Conservation (phyloP, 805 yeast genomes). For the Pichia gijzeniarum region DNA sequence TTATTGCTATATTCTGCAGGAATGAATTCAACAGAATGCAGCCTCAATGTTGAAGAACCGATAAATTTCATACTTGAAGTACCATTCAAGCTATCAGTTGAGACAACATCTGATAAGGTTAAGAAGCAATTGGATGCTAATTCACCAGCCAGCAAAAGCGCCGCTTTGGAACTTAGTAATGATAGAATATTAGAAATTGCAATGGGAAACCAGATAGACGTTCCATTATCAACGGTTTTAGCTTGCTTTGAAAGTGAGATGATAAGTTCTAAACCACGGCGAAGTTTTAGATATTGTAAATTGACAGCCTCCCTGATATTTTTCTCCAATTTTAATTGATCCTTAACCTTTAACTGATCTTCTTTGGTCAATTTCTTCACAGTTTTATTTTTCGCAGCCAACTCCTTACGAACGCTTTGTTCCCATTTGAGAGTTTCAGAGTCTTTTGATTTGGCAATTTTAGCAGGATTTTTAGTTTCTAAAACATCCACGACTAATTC, state of each 20-base stretch:
- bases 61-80: constrained; percentile 38
- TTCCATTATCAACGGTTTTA: constrained; percentile 54
- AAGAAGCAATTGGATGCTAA: constrained; percentile 46
- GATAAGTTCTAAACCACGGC: constrained; percentile 49
- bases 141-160: constrained; percentile 29
- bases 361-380: constrained; percentile 68
- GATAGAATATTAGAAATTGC: constrained; percentile 47
- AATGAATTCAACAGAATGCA: constrained; percentile 40
- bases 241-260: constrained; percentile 46
- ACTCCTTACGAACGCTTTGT: constrained; percentile 67
- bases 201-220: constrained; percentile 62
- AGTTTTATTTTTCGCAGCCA: constrained; percentile 42
- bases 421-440: constrained; percentile 90
- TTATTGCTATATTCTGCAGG: constrained; percentile 44
- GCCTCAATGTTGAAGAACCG: constrained; percentile 67
- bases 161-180: constrained; percentile 34
- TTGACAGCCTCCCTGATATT: constrained; percentile 45
- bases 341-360: constrained; percentile 57
- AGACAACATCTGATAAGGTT: constrained; percentile 43
- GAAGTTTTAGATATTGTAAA: constrained; percentile 30
- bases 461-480: constrained; percentile 34
- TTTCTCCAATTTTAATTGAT: constrained; percentile 59
- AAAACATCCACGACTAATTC: constrained; percentile 62
- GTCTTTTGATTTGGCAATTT: constrained; percentile 66
- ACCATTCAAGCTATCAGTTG: constrained; percentile 43